Evolutionary conservation across 257 asterid genomes (phyloP), one percentile per base, ranked within the genome.

Genomic region (Salvia hispanica): DNA sequence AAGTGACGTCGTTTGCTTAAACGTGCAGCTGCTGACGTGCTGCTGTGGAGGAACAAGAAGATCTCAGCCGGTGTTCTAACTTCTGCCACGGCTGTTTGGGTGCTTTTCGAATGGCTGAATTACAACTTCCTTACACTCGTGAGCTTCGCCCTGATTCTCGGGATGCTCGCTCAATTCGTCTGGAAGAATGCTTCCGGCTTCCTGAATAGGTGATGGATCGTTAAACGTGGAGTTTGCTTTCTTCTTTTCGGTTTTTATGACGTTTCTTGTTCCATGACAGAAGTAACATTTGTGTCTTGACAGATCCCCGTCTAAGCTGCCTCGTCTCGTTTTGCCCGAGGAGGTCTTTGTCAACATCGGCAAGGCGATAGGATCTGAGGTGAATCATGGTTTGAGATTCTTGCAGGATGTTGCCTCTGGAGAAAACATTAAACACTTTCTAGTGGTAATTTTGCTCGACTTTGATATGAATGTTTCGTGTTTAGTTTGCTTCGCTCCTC

Each of bases 11-110:
- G 1, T 42, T 52, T 31, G 14, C 59, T 52, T 15, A 7, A 70
- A 66, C 67, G 13, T 70, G 71, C 79, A 91, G 98, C 98, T 82
- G 96, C 98, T 67, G 95, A 89, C 72, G 87, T 86, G 65, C 78
- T 91, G 63, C 71, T 91, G 39, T 91, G 97, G 97, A 88, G 94
- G 80, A 81, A 89, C 82, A 91, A 91, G 87, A 91, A 81, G 82
- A 89, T 83, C 58, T 91, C 95, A 34, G 95, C 91, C n/a, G 79
- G 96, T 46, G 72, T 77, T 40, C 76, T 91, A 56, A 64, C 80
- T 31, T 78, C 85, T 50, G 91, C 97, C 9, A 86, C 97, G 3
- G 67, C 75, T 10, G 39, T 78, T 70, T 91, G 97, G 97, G 81
- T 86, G 75, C 83, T 91, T 15, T 88, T 91, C 52, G 96, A 88